These are phyloP conservation scores for Boletellus ananas DNA, from an alignment of 768 basidiomycete genomes.

Conservation along the genomic window DNA sequence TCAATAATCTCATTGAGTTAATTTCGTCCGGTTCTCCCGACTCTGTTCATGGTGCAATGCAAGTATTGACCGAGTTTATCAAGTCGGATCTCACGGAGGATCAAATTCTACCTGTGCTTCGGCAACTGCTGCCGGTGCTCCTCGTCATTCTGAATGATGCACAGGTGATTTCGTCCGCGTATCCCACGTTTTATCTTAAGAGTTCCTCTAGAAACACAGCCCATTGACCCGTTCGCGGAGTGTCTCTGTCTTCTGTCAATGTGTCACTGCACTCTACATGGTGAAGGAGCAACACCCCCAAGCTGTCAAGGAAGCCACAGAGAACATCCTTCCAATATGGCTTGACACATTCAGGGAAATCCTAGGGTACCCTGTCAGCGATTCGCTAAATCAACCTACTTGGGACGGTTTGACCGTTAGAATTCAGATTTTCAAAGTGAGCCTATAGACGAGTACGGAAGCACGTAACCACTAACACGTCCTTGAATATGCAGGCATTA, in stretches of 20 bases:
- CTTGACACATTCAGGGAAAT: slow-evolving; percentile 84
- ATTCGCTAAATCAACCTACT: slow-evolving; percentile 51
- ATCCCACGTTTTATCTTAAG: background rate
- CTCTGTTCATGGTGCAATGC: slow-evolving; percentile 93
- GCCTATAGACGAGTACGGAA: slow-evolving; percentile 1
- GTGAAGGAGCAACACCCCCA: slow-evolving; percentile 91
- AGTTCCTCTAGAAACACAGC: slow-evolving; percentile 52
- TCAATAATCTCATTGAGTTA: slow-evolving; percentile 68
- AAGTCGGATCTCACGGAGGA: slow-evolving; percentile 91
- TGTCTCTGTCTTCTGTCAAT: slow-evolving; percentile 87
- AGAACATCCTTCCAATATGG: slow-evolving; percentile 84
- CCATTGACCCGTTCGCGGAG: slow-evolving; percentile 81
- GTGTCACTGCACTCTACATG: slow-evolving; percentile 86
- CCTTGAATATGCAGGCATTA: slow-evolving; percentile 54
- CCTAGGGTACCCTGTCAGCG: slow-evolving; percentile 57
- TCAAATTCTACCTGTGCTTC: slow-evolving; percentile 89
- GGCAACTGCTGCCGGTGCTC: slow-evolving; percentile 82
- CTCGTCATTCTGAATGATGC: slow-evolving; percentile 73
- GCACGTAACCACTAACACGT: slow-evolving; percentile 1
- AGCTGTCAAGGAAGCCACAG: slow-evolving; percentile 78
- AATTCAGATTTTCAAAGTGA: slow-evolving; percentile 82
- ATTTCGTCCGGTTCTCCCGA: slow-evolving; percentile 69
- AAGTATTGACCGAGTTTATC: slow-evolving; percentile 93
- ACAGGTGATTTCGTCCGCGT: slow-evolving; percentile 45
- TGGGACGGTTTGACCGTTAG: slow-evolving; percentile 84